Conservation (phyloP, 1,284 basidiomycete genomes). For the Apiotrichum siamense region DNA sequence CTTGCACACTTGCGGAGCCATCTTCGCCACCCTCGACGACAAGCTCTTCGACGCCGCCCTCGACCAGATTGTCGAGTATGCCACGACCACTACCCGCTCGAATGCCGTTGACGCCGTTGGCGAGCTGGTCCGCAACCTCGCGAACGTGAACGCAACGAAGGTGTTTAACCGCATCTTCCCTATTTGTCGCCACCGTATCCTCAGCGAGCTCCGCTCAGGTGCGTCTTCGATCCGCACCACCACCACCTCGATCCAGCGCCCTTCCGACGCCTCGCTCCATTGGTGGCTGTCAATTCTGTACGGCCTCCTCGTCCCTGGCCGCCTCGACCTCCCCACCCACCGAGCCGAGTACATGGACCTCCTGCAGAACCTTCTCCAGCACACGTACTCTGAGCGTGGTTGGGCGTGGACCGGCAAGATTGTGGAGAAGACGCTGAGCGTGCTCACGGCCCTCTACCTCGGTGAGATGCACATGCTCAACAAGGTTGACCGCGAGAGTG, state of each 20-base stretch:
- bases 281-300: conserved; percentile 57
- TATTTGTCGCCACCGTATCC: conserved; percentile 71
- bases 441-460: conserved; percentile 72
- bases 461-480: conserved; percentile 79
- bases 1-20: conserved; percentile 50
- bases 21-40: conserved; percentile 83
- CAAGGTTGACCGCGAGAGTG: conserved; percentile 68
- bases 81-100: conserved; percentile 70
- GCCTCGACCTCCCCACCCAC: conserved; percentile 25
- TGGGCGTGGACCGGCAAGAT: conserved; percentile 77
- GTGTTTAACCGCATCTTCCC: conserved; percentile 76
- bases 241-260: conserved; percentile 70
- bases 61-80: conserved; percentile 76
- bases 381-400: conserved; percentile 82
- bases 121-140: conserved; percentile 79
- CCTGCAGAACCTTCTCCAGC: conserved; percentile 64
- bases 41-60: conserved; percentile 79
- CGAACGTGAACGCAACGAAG: conserved; percentile 69
- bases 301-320: conserved; percentile 35
- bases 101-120: conserved; percentile 87
- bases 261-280: conserved; percentile 86
- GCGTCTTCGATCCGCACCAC: conserved; percentile 89
- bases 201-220: conserved; percentile 79
- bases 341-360: conserved; percentile 53
- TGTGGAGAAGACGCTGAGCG: conserved; percentile 69